Conservation (phyloP, 1,284 basidiomycete species). For the Fomitopsis pinicola region DNA sequence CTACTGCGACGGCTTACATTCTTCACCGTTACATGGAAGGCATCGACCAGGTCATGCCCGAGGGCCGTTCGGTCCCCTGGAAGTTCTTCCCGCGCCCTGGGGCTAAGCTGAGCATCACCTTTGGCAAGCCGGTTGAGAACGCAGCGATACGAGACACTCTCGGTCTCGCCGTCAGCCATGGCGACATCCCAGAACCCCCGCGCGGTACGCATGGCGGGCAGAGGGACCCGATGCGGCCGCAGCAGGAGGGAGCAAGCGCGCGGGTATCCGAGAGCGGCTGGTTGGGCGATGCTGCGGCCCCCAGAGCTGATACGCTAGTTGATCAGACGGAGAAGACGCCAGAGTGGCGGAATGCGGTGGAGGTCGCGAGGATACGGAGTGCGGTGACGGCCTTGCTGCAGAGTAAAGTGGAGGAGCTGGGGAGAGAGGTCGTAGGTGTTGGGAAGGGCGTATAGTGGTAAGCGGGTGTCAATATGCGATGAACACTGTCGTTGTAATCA, state of each 20-base stretch:
- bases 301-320: neutral
- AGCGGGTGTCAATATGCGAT: neutral
- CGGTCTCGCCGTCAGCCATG: conserved; percentile 10
- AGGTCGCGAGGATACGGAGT: conserved; percentile 40
- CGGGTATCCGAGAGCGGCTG: conserved; percentile 10
- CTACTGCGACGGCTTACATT: neutral
- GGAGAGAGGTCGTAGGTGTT: conserved; percentile 34
- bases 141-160: conserved; percentile 34
- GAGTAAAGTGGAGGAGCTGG: conserved; percentile 54
- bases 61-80: conserved; percentile 67
- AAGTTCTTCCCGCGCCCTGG: conserved; percentile 68
- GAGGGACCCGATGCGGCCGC: conserved; percentile 3
- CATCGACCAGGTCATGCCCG: conserved; percentile 89
- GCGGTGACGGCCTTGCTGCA: conserved; percentile 58
- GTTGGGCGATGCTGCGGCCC: conserved; percentile 10
- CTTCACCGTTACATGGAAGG: conserved; percentile 36
- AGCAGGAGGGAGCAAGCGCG: conserved; percentile 11
- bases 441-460: neutral
- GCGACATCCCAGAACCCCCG: conserved; percentile 10
- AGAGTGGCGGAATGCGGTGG: conserved; percentile 13
- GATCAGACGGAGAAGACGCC: neutral
- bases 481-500: neutral
- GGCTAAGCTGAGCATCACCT: conserved; percentile 62
- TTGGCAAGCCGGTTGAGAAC: conserved; percentile 60
- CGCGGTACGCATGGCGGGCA: conserved; percentile 7